Conservation (phyloP, 2,329 filamentous ascomycete species). For the Colletotrichum lindemuthianum region DNA sequence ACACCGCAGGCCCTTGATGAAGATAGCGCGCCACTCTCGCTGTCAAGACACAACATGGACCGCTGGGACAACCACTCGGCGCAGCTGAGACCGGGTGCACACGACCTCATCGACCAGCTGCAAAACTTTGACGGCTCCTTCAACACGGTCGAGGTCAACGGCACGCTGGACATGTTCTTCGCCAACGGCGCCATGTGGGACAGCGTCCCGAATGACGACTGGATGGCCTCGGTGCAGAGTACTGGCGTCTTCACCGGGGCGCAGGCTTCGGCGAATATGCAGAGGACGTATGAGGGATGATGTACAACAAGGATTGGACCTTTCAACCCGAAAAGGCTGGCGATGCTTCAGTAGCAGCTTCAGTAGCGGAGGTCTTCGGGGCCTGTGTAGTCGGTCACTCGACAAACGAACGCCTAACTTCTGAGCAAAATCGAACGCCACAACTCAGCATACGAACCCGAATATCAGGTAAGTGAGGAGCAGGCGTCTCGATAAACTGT, state of each 20-base stretch:
- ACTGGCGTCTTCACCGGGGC: slow-evolving; percentile 19
- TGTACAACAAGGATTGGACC: too few relatives aligned
- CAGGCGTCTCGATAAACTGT: too few relatives aligned
- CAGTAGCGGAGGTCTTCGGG: too few relatives aligned
- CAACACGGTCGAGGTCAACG: slow-evolving; percentile 27
- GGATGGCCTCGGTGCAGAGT: slow-evolving; percentile 27
- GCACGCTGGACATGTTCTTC: slow-evolving; percentile 31
- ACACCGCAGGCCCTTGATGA: slow-evolving; percentile 1
- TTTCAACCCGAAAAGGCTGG: background rate
- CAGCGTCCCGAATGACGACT: slow-evolving; percentile 22
- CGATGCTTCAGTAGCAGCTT: too few relatives aligned
- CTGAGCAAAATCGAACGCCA: too few relatives aligned
- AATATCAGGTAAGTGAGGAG: too few relatives aligned
- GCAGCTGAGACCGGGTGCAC: slow-evolving; percentile 12
- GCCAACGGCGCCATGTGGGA: slow-evolving; percentile 28
- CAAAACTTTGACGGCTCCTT: slow-evolving; percentile 31
- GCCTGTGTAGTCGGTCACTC: too few relatives aligned
- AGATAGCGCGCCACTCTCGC: slow-evolving; percentile 1
- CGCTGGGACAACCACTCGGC: slow-evolving; percentile 8
- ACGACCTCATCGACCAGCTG: slow-evolving; percentile 27
- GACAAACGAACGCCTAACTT: too few relatives aligned
- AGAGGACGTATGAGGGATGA: slow-evolving; percentile 18
- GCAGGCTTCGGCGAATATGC: slow-evolving; percentile 6
- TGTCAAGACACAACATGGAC: slow-evolving; percentile 10
- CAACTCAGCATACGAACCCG: too few relatives aligned